Evolutionary conservation across 139 green algal species (phyloP).

Genomic region (Chlamydomonas sp.): DNA sequence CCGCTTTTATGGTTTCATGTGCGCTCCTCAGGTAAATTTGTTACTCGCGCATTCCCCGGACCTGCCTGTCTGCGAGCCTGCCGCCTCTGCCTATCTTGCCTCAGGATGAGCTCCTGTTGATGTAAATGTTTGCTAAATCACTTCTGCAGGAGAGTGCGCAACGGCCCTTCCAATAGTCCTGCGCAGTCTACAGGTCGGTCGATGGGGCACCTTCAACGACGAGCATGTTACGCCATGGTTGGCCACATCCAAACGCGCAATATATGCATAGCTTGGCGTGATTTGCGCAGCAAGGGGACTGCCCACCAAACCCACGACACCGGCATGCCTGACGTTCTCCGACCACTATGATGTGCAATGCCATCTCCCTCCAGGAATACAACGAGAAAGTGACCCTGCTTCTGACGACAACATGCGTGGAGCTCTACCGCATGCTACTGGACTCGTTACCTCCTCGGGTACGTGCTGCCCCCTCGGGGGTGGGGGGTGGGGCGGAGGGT

Average conservation of each 20-base stretch:
- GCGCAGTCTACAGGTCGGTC: too few species aligned
- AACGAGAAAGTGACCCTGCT: slow-evolving; percentile 62
- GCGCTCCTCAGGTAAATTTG: background rate
- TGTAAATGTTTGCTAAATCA: too few species aligned
- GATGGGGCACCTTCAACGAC: too few species aligned
- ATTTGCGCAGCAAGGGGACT: too few species aligned
- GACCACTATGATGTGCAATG: background rate
- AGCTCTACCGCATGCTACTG: slow-evolving; percentile 41
- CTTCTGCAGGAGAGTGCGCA: too few species aligned
- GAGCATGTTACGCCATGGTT: too few species aligned
- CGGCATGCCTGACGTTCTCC: background rate
- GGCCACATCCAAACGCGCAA: too few species aligned
- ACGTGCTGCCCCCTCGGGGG: background rate
- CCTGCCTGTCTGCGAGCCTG: background rate
- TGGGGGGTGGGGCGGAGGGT: too few species aligned
- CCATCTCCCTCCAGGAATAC: slow-evolving; percentile 55
- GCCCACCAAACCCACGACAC: too few species aligned
- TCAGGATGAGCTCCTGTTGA: background rate
- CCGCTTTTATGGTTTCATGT: slow-evolving; percentile 32
- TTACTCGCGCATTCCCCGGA: too few species aligned
- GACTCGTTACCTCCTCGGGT: slow-evolving; percentile 49
- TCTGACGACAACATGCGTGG: slow-evolving; percentile 45
- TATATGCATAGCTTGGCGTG: too few species aligned
- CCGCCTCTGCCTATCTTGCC: background rate
- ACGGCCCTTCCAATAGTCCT: too few species aligned